Evolutionary conservation across 805 yeast species (phyloP).

Genomic region (Ogataea trehaloabstinens): DNA sequence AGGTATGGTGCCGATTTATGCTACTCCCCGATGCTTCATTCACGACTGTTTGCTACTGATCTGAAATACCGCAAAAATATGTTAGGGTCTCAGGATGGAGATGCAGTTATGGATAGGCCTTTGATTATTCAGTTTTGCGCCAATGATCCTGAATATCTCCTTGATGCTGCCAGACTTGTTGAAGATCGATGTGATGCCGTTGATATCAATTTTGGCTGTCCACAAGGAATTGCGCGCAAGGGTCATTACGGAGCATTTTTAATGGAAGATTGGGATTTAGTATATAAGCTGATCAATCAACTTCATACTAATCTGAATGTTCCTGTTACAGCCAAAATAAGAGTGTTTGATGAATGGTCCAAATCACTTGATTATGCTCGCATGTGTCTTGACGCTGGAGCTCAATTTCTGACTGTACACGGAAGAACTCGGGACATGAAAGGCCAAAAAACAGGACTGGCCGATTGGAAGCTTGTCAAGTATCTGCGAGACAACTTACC

Average conservation of each 20-base stretch:
- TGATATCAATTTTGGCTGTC: slow-evolving; percentile 94
- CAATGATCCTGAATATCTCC: slow-evolving; percentile 81
- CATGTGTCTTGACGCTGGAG: slow-evolving; percentile 89
- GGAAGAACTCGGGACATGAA: slow-evolving; percentile 97
- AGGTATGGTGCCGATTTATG: slow-evolving; percentile 90
- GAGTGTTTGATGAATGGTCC: slow-evolving; percentile 82
- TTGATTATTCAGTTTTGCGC: slow-evolving; percentile 95
- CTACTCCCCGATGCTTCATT: slow-evolving; percentile 97
- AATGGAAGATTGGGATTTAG: slow-evolving; percentile 95
- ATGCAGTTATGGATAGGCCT: slow-evolving; percentile 68
- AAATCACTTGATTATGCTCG: slow-evolving; percentile 84
- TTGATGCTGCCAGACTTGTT: slow-evolving; percentile 78
- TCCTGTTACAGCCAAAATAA: slow-evolving; percentile 94
- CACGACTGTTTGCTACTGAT: slow-evolving; percentile 81
- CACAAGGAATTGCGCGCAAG: slow-evolving; percentile 93
- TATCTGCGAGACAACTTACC: slow-evolving; percentile 78
- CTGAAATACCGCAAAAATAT: slow-evolving; percentile 75
- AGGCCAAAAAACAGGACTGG: slow-evolving; percentile 93
- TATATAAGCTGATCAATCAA: slow-evolving; percentile 65
- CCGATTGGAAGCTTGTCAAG: slow-evolving; percentile 83
- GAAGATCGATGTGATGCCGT: slow-evolving; percentile 91
- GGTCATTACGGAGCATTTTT: slow-evolving; percentile 95
- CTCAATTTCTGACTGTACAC: slow-evolving; percentile 91
- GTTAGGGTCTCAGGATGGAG: slow-evolving; percentile 77
- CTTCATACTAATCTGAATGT: slow-evolving; percentile 72